Percentiles rank a stretch among this genome's conserved stretches.
These are phyloP conservation scores for Deuterostichococcus epilithicus DNA, from an alignment of 139 green algal genomes.

Conservation along the genomic window DNA sequence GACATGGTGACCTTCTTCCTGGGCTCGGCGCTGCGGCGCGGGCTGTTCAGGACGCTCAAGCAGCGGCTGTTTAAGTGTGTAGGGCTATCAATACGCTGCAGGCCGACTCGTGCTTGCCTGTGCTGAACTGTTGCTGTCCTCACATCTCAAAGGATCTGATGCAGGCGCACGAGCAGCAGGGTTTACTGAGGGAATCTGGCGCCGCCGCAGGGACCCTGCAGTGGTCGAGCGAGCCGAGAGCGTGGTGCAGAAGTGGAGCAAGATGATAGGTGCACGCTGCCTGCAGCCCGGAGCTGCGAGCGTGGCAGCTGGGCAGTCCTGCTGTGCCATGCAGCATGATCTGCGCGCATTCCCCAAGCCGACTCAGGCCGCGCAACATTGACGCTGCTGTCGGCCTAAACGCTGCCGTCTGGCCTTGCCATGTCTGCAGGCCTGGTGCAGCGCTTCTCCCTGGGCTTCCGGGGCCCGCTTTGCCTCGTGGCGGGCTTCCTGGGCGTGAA, in stretches of 20 bases:
- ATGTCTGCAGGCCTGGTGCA: slow-evolving; percentile 28
- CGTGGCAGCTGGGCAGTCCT: no score
- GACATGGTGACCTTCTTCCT: slow-evolving; percentile 22
- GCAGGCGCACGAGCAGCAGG: no score
- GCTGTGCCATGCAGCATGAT: neutral
- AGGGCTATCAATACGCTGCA: neutral
- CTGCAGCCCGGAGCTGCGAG: no score
- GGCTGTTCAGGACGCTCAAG: slow-evolving; percentile 16
- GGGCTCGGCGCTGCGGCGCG: slow-evolving; percentile 7
- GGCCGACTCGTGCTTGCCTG: no score
- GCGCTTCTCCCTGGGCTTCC: slow-evolving; percentile 30
- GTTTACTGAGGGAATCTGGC: neutral
- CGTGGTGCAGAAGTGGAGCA: slow-evolving; percentile 18
- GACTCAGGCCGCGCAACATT: neutral
- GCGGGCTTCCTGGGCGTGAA: slow-evolving; percentile 27
- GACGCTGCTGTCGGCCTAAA: no score
- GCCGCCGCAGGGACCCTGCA: slow-evolving; percentile 13
- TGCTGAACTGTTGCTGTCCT: no score
- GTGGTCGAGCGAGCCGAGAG: slow-evolving; percentile 6
- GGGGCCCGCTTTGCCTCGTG: slow-evolving; percentile 30
- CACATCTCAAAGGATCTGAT: no score
- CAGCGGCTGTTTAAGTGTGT: slow-evolving; percentile 7
- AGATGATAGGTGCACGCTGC: slow-evolving; percentile 17
- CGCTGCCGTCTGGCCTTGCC: no score
- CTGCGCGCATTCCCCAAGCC: neutral